phyloP scores from a whole-genome alignment of 768 basidiomycete genomes.

The Termitomyces sp. region DNA sequence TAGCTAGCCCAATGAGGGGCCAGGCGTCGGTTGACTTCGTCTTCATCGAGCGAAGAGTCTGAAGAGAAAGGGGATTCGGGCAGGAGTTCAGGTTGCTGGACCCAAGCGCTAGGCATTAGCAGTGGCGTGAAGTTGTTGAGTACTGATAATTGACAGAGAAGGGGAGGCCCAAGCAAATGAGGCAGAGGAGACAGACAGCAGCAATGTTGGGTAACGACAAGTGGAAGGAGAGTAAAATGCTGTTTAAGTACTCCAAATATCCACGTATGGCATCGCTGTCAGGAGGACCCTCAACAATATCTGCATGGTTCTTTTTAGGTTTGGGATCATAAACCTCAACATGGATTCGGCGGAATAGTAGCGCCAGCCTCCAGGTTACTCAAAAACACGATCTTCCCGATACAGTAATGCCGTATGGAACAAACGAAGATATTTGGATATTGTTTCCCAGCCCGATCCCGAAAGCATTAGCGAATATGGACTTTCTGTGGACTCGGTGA shows the following conservation, averaged over 20 bases:
- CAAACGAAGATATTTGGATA: constrained; percentile 18
- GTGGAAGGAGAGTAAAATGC: constrained; percentile 4
- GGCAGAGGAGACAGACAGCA: neutral
- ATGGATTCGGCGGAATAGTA: constrained; percentile 28
- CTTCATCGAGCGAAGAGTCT: constrained; percentile 49
- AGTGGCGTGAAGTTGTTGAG: neutral
- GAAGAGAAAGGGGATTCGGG: constrained; percentile 42
- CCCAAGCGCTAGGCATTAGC: constrained; percentile 19
- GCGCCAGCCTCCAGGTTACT: constrained; percentile 16
- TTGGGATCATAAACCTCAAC: constrained; percentile 27
- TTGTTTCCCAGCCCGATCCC: constrained; percentile 27
- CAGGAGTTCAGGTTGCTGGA: constrained; percentile 18
- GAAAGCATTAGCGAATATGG: constrained; percentile 1
- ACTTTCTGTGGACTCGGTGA: constrained; percentile 1
- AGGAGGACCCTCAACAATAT: constrained; percentile 21
- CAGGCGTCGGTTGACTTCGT: constrained; percentile 55
- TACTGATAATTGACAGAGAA: neutral
- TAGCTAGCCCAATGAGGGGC: constrained; percentile 61
- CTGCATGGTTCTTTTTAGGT: constrained; percentile 21
- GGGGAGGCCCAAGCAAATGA: neutral
- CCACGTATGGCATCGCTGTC: constrained; percentile 17
- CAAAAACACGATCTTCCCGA: constrained; percentile 29
- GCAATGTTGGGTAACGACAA: constrained; percentile 1
- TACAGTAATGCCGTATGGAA: constrained; percentile 24
- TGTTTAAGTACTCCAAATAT: constrained; percentile 14